Base-by-base conservation (phyloP, 495 filamentous ascomycete species). In the Neurospora terricola region DNA sequence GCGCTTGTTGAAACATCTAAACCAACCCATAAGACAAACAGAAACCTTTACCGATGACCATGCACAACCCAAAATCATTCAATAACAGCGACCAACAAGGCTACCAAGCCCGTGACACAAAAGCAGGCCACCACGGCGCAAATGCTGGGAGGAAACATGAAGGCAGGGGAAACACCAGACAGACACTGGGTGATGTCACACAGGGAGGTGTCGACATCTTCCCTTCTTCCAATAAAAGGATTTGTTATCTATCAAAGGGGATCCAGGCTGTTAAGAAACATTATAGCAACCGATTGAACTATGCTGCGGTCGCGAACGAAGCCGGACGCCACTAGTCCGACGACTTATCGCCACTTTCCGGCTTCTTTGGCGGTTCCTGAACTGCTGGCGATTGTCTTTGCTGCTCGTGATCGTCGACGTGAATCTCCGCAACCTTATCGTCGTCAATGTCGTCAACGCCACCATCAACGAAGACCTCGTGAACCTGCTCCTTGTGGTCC, bases 381-480 rank as follows among this genome's bases (percentile, higher is more conserved):
- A 54, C 69, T 75, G 36, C 34, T 72, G 18, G 54, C 4, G 54
- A 66, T 43, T 37, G 69, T 36, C 39, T 21, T n/a, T 76, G 72
- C 30, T 76, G 75, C 8, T 75, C 72, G 18, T 78, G 78, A 38
- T 82, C 82, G 39, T 80, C 81, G 10, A 86, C 73, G 66, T 83
- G 83, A 18, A 86, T 86, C 76, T 86, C 84, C 9, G 83, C 79
- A 6, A 84, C 84, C 71, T 75, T 78, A 59, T 81, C 80, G 69
- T 80, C 84, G 30, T 80, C 83, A 36, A 73, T 77, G 45, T 80
- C 78, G 43, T 80, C 78, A 34, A 76, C 73, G 48, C 75, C 80
- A 8, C 72, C 54, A 38, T 76, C 76, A 2, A 72, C 78, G 6
- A 80, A 78, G 0, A 84, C 80, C 5, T 77, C 78, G 69, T 82